Conservation (phyloP, 164 flowering plant genomes). For the Vitis riparia region DNA sequence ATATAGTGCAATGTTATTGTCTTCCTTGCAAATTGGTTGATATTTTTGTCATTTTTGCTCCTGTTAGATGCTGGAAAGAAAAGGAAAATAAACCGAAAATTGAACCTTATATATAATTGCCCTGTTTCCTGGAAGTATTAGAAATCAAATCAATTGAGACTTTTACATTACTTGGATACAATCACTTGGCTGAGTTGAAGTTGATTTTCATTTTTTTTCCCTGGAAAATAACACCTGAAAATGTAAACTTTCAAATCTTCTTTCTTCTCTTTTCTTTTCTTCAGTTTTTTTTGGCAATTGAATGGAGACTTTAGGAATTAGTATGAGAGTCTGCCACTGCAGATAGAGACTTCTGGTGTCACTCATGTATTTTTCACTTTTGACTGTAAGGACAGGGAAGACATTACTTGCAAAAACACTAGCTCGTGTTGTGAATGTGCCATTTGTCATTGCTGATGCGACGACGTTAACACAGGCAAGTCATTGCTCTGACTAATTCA, state of each 20-base stretch:
- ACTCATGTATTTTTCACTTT: constrained; percentile 4
- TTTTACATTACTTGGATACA: too few species aligned
- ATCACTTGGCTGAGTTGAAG: too few species aligned
- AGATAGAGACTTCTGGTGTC: background rate
- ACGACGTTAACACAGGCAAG: constrained; percentile 48
- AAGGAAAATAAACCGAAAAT: too few species aligned
- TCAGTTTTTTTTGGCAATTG: too few species aligned
- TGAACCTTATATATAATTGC: too few species aligned
- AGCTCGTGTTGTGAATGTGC: constrained; percentile 49
- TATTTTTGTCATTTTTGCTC: background rate
- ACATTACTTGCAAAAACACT: constrained; percentile 52
- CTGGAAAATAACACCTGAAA: too few species aligned
- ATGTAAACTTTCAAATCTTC: too few species aligned
- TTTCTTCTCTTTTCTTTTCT: too few species aligned
- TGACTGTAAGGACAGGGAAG: constrained; percentile 41
- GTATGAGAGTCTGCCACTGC: background rate
- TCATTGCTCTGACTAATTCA: background rate
- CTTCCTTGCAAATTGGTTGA: background rate
- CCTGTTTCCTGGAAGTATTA: too few species aligned
- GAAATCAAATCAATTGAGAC: too few species aligned
- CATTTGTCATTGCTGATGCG: constrained; percentile 47
- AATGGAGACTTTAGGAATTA: background rate
- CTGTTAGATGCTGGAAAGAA: background rate
- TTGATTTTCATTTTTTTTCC: too few species aligned
- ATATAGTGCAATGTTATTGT: background rate